phyloP scores from a whole-genome alignment of 2,329 filamentous ascomycete species.

The Penicillium psychrosexuale region DNA sequence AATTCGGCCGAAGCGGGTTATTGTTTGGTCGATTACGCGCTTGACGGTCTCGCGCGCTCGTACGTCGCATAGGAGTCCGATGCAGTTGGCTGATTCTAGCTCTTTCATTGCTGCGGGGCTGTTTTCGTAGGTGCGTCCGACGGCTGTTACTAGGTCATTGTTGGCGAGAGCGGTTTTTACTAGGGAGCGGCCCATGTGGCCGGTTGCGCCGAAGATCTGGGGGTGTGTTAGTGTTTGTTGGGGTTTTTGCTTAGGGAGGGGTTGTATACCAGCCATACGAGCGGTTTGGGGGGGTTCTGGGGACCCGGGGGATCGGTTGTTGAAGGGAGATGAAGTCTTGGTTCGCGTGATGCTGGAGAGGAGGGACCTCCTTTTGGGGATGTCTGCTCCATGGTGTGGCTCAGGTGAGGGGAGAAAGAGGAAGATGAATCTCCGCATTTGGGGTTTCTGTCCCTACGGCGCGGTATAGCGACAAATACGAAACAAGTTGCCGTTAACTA shows the following conservation, averaged over 20 bases:
- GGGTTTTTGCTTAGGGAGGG: constrained; percentile 1
- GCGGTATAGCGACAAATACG: background rate
- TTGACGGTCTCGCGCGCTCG: constrained; percentile 74
- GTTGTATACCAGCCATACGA: constrained; percentile 79
- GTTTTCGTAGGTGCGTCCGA: constrained; percentile 79
- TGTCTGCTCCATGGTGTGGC: constrained; percentile 12
- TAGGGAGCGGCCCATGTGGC: constrained; percentile 89
- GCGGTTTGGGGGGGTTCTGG: constrained; percentile 65
- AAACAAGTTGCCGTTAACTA: background rate
- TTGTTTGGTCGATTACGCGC: constrained; percentile 65
- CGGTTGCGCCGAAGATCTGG: constrained; percentile 91
- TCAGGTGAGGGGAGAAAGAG: background rate
- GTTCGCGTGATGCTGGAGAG: constrained; percentile 34
- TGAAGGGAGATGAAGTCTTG: constrained; percentile 64
- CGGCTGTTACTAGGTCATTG: constrained; percentile 79
- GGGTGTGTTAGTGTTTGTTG: constrained; percentile 1
- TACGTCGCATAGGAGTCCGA: constrained; percentile 86
- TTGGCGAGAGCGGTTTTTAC: constrained; percentile 77
- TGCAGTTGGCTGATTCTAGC: constrained; percentile 62
- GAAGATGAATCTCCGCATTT: constrained; percentile 24
- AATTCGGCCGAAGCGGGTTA: constrained; percentile 73
- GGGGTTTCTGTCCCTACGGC: constrained; percentile 4
- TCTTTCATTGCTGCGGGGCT: constrained; percentile 67
- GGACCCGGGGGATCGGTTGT: constrained; percentile 82
- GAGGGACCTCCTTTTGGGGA: constrained; percentile 24